Evolutionary conservation across 202 grass and related monocot genomes (phyloP).

Genomic region (Zoysia matrella): DNA sequence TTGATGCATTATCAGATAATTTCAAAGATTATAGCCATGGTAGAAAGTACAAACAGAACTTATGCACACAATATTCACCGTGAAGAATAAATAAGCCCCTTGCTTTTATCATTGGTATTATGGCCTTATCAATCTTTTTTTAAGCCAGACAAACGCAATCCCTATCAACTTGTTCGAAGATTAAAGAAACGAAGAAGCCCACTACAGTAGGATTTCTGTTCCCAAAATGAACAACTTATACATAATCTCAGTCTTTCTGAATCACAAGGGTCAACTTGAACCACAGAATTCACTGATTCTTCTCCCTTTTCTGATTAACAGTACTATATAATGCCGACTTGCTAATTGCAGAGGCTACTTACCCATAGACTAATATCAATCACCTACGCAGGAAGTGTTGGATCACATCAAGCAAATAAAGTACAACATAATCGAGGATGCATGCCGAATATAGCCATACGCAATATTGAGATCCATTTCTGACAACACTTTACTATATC

Average conservation of each 20-base stretch:
- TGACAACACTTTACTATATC: slow-evolving; percentile 42
- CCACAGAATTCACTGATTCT: slow-evolving; percentile 35
- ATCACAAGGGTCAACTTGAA: slow-evolving; percentile 41
- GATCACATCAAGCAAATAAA: slow-evolving; percentile 53
- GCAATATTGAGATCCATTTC: slow-evolving; percentile 28
- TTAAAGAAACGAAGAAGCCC: slow-evolving; percentile 12
- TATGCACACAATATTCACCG: not conserved
- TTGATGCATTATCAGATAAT: not conserved
- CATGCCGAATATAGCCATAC: slow-evolving; percentile 34
- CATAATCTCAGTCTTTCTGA: slow-evolving; percentile 18
- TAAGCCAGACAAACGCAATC: not conserved
- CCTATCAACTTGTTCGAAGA: not conserved
- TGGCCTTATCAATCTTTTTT: not conserved
- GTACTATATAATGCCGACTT: slow-evolving; percentile 45
- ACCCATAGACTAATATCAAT: slow-evolving; percentile 32
- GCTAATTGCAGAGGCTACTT: slow-evolving; percentile 37
- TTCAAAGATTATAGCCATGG: slow-evolving; percentile 12
- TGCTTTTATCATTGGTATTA: not conserved
- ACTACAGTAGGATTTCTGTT: not conserved
- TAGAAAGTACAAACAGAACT: not conserved
- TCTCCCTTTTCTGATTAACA: slow-evolving; percentile 16
- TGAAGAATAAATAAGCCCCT: not conserved
- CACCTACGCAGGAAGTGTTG: slow-evolving; percentile 30
- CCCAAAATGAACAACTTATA: slow-evolving; percentile 30
- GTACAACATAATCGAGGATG: slow-evolving; percentile 41